phyloP scores from a whole-genome alignment of 2,329 filamentous ascomycete genomes.

The Apiospora arundinis region DNA sequence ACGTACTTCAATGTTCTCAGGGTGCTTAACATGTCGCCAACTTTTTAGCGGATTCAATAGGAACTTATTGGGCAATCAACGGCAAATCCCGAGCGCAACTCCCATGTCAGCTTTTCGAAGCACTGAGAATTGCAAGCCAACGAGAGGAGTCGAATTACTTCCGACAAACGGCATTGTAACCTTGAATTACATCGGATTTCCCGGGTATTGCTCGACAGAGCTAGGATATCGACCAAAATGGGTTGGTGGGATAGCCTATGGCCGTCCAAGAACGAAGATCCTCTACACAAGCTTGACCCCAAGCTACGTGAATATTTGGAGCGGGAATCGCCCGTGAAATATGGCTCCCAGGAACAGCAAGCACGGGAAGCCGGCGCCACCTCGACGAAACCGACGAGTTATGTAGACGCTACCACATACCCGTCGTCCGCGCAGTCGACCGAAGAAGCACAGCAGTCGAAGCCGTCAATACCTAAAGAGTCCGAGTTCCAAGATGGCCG shows the following conservation, averaged over 20 bases:
- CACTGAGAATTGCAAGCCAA: not conserved
- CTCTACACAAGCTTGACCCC: slow-evolving; percentile 79
- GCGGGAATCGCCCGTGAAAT: slow-evolving; percentile 79
- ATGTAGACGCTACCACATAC: slow-evolving; percentile 17
- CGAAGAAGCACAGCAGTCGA: slow-evolving; percentile 21
- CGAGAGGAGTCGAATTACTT: not conserved
- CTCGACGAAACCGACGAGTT: slow-evolving; percentile 24
- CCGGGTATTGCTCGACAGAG: not conserved
- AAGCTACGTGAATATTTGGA: slow-evolving; percentile 84
- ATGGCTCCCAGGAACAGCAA: slow-evolving; percentile 44
- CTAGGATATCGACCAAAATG: slow-evolving; percentile 45
- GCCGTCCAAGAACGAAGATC: slow-evolving; percentile 61
- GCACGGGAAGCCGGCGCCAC: slow-evolving; percentile 26
- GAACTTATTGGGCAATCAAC: not conserved
- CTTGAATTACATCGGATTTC: not conserved
- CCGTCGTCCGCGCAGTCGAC: slow-evolving; percentile 21
- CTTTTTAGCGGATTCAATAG: slow-evolving; percentile 4
- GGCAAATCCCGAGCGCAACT: slow-evolving; percentile 7
- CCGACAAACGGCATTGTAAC: not conserved
- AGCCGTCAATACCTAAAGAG: slow-evolving; percentile 50
- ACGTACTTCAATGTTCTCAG: not conserved
- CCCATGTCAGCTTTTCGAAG: slow-evolving; percentile 11
- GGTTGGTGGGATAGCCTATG: slow-evolving; percentile 64
- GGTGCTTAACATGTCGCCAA: not conserved
- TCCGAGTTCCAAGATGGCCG: slow-evolving; percentile 66